These are phyloP conservation scores for Exophiala lecanii-corni DNA, from an alignment of 2,329 filamentous ascomycete genomes.

Conservation along the genomic window DNA sequence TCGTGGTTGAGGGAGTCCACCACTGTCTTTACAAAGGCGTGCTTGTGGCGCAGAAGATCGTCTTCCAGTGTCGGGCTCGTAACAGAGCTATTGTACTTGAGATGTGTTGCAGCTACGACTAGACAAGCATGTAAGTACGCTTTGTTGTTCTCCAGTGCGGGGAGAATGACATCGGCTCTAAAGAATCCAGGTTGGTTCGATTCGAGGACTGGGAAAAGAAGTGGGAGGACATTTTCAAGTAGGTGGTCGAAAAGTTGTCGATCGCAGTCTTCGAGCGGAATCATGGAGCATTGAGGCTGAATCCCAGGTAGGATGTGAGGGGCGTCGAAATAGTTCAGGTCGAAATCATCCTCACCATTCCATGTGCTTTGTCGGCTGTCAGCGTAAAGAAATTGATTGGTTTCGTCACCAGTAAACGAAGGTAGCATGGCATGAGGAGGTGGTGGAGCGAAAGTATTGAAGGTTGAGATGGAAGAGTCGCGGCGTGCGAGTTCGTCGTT, in stretches of 20 bases:
- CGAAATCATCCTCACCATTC: slow-evolving; percentile 56
- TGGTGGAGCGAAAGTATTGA: slow-evolving; percentile 84
- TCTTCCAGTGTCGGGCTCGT: slow-evolving; percentile 53
- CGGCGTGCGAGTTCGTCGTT: slow-evolving; percentile 80
- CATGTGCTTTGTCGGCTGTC: slow-evolving; percentile 65
- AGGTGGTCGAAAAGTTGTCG: slow-evolving; percentile 86
- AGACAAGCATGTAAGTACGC: slow-evolving; percentile 94
- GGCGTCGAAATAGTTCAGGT: slow-evolving; percentile 81
- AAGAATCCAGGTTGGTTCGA: slow-evolving; percentile 81
- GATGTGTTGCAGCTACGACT: slow-evolving; percentile 86
- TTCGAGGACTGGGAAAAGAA: slow-evolving; percentile 89
- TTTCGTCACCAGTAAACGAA: slow-evolving; percentile 59
- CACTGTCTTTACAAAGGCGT: slow-evolving; percentile 77
- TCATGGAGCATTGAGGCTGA: slow-evolving; percentile 40
- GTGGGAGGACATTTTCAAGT: slow-evolving; percentile 76
- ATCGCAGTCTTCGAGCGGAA: slow-evolving; percentile 84
- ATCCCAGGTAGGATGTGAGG: slow-evolving; percentile 61
- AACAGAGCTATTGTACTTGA: slow-evolving; percentile 62
- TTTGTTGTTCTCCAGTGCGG: slow-evolving; percentile 84
- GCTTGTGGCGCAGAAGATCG: slow-evolving; percentile 89
- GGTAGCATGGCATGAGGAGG: slow-evolving; percentile 61
- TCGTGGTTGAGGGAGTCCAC: slow-evolving; percentile 77
- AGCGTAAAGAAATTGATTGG: slow-evolving; percentile 51
- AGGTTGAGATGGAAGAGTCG: slow-evolving; percentile 86
- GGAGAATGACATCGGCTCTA: slow-evolving; percentile 75